Percentiles rank a stretch among this genome's conserved stretches.
phyloP scores from a whole-genome alignment of 768 basidiomycete genomes.

The Rhizopogon roseolus region DNA sequence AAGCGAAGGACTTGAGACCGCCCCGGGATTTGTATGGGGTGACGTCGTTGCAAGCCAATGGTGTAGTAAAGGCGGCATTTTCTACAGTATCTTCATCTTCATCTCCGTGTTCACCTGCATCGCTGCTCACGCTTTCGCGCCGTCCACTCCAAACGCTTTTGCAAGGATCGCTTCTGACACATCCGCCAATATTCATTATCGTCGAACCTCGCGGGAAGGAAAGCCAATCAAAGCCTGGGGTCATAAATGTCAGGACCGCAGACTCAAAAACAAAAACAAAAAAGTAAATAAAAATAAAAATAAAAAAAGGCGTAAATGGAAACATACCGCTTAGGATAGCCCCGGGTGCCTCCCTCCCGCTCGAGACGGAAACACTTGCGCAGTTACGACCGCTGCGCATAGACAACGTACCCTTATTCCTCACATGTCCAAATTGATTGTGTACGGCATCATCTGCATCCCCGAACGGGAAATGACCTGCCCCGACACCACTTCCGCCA shows the following conservation, averaged over 20 bases:
- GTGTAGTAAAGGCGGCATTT: not conserved
- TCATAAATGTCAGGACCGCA: not conserved
- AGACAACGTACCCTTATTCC: no score
- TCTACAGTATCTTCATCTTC: not conserved
- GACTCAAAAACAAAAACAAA: not conserved
- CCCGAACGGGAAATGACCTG: no score
- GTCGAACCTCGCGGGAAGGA: constrained; percentile 44
- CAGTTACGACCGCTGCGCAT: no score
- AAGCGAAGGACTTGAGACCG: not conserved
- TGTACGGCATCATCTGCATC: no score
- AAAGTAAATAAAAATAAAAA: no score
- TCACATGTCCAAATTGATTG: no score
- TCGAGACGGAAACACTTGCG: no score
- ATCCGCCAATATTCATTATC: constrained; percentile 68
- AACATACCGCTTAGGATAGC: constrained; percentile 50
- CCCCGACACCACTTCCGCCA: constrained; percentile 17
- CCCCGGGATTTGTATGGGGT: not conserved
- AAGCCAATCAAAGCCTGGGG: constrained; percentile 55
- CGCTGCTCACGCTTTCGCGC: constrained; percentile 3
- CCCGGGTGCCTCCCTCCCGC: constrained; percentile 64
- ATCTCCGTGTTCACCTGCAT: not conserved
- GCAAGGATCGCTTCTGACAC: constrained; percentile 51
- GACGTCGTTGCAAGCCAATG: not conserved
- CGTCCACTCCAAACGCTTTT: constrained; percentile 25
- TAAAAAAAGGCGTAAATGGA: no score